Base-by-base conservation (phyloP, 2,329 filamentous ascomycete genomes). In the Pseudonectria buxi region DNA sequence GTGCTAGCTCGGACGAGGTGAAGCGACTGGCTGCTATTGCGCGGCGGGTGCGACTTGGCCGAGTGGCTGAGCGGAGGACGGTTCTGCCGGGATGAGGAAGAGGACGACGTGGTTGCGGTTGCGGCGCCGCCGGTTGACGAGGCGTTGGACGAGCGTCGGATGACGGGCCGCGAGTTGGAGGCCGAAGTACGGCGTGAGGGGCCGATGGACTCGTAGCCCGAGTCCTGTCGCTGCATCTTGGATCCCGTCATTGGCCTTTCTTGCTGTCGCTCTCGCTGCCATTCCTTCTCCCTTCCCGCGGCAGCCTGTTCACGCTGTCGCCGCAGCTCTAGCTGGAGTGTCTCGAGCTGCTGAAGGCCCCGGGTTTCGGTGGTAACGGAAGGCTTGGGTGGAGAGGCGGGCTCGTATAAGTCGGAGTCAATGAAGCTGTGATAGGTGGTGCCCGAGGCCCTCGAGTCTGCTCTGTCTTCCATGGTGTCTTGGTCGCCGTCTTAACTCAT, bases 341-440 rank as follows among this genome's bases (percentile, higher is more conserved):
- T 40, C 26, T 49, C 41, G 28, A 48, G 44, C 16, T 51, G 46
- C 14, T 38, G 45, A 10, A 47, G 45, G 12, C 36, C 47, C 24
- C 36, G 42, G 15, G 35, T 48, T 32, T 46, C 44, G 35, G 44
- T 46, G 12, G 49, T 53, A n/a, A 45, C 44, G 6, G 45, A 50
- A 18, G 44, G 48, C 31, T 40, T 43, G 16, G 54, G 53, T 11
- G 53, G 50, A 4, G 59, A 48, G 29, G 52, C 44, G 11, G 69
- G 62, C 33, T 72, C 68, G 47, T 58, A 64, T 3, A 68, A 45
- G 43, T 74, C 71, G 16, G 65, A 55, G 36, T 74, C 68, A 41
- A 69, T 60, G 49, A 74, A 74, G 59, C 70, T 74, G 53, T 74
- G 69, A 53, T 74, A 74, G 4, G 69, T 72, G 25, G 65, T 66